Percentiles rank a stretch among this genome's conserved stretches.
Evolutionary conservation across 2,329 filamentous ascomycete species (phyloP).

Genomic region (Phaeophleospora eucalypticola): DNA sequence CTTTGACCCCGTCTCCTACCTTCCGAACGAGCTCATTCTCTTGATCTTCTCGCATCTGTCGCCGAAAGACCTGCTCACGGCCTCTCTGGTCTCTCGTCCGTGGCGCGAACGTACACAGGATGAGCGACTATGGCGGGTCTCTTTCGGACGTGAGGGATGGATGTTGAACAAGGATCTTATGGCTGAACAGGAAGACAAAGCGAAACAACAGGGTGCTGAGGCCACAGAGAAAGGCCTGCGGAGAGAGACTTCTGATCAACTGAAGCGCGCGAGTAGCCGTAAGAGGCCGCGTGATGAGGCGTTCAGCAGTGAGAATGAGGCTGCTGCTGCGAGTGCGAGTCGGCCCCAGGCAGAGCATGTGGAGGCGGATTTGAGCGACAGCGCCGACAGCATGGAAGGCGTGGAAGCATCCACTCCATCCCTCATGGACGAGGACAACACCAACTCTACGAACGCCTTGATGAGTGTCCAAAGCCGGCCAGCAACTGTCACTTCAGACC

Average conservation of each 20-base stretch:
- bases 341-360: conserved; percentile 4
- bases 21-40: conserved; percentile 86
- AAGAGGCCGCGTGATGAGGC: conserved; percentile 32
- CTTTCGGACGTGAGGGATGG: conserved; percentile 87
- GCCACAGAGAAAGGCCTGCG: conserved; percentile 39
- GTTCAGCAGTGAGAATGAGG: conserved; percentile 29
- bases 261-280: conserved; percentile 24
- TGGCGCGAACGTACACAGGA: conserved; percentile 83
- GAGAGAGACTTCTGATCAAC: conserved; percentile 54
- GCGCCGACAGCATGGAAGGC: conserved; percentile 17
- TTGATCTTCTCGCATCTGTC: conserved; percentile 85
- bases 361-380: conserved; percentile 10
- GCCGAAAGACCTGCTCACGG: conserved; percentile 71
- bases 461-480: no score
- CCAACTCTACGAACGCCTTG: conserved; percentile 6
- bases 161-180: conserved; percentile 29
- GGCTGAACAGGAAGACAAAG: conserved; percentile 19
- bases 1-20: conserved; percentile 81
- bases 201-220: conserved; percentile 13
- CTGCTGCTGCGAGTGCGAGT: conserved; percentile 1
- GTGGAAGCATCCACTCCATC: conserved; percentile 11
- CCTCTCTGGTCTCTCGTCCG: conserved; percentile 70
- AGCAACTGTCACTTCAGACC: no score
- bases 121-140: conserved; percentile 75
- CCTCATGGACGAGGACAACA: conserved; percentile 1